Conservation (phyloP, 2,329 filamentous ascomycete species). For the Stylonectria norvegica region DNA sequence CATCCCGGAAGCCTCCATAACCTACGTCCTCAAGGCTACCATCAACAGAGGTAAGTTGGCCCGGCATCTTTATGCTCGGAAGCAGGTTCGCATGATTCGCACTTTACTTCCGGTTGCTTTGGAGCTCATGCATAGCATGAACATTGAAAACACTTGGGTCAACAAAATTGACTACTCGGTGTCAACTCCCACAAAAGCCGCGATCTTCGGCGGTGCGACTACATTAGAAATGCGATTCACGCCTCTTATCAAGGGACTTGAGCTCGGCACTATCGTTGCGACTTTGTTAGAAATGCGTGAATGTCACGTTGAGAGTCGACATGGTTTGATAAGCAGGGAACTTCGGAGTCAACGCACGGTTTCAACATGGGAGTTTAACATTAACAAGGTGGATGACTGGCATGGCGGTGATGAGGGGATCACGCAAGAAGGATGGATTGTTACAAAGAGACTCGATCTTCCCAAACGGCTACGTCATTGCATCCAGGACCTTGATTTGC, state of each 20-base stretch:
- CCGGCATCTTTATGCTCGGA: constrained; percentile 76
- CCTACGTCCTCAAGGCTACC: constrained; percentile 85
- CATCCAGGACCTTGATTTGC: constrained; percentile 81
- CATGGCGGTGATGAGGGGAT: constrained; percentile 64
- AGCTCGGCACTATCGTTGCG: constrained; percentile 72
- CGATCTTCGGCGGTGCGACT: constrained; percentile 85
- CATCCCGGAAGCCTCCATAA: constrained; percentile 76
- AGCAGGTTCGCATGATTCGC: constrained; percentile 71
- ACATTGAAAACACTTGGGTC: constrained; percentile 93
- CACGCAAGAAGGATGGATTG: constrained; percentile 61
- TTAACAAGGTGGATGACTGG: constrained; percentile 59
- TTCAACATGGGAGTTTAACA: constrained; percentile 53
- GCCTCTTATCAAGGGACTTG: constrained; percentile 81
- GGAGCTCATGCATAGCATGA: constrained; percentile 81
- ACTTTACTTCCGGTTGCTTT: constrained; percentile 70
- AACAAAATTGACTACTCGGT: constrained; percentile 97
- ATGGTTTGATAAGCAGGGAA: constrained; percentile 46
- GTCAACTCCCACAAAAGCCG: constrained; percentile 84
- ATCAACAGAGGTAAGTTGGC: constrained; percentile 80
- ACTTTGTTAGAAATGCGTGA: constrained; percentile 76
- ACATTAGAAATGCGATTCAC: constrained; percentile 80
- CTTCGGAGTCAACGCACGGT: constrained; percentile 63
- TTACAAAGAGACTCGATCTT: constrained; percentile 61
- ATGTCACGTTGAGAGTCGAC: constrained; percentile 49
- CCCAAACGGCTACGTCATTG: constrained; percentile 78